Conservation (phyloP, 208 protist genomes). For the Wallacemonas sp. region DNA sequence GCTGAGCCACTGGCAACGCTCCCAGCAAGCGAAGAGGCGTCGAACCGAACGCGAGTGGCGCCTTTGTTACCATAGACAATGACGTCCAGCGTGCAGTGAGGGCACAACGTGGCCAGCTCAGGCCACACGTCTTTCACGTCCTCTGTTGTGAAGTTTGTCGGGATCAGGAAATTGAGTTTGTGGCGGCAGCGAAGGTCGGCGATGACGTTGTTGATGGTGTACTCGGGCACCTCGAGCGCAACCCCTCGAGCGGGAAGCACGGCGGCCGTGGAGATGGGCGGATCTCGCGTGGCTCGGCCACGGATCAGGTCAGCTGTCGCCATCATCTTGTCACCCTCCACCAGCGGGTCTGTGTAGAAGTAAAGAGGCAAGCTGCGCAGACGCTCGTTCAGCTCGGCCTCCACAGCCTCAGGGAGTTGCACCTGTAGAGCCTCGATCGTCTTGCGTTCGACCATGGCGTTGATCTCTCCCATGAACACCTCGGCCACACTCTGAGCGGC, state of each 20-base stretch:
- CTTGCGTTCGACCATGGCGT: slow-evolving; percentile 36
- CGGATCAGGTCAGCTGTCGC: slow-evolving; percentile 4
- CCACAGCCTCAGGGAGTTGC: neutral
- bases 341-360: slow-evolving; percentile 8
- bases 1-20: too few species aligned
- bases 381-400: slow-evolving; percentile 13
- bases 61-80: slow-evolving; percentile 13
- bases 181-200: slow-evolving; percentile 15
- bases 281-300: neutral
- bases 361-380: neutral
- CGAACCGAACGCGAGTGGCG: neutral
- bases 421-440: slow-evolving; percentile 39
- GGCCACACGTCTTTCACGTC: slow-evolving; percentile 55
- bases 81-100: slow-evolving; percentile 44
- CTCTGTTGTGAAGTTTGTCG: slow-evolving; percentile 39
- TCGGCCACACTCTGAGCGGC: slow-evolving; percentile 42
- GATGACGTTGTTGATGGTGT: slow-evolving; percentile 44
- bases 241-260: slow-evolving; percentile 19
- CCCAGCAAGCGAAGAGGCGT: neutral
- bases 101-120: slow-evolving; percentile 43
- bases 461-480: slow-evolving; percentile 57
- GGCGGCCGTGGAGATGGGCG: neutral
- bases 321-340: neutral
- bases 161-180: slow-evolving; percentile 17
- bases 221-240: slow-evolving; percentile 21